These are phyloP conservation scores for Penicillium polonicum DNA, from an alignment of 2,329 filamentous ascomycete species.

Conservation along the genomic window DNA sequence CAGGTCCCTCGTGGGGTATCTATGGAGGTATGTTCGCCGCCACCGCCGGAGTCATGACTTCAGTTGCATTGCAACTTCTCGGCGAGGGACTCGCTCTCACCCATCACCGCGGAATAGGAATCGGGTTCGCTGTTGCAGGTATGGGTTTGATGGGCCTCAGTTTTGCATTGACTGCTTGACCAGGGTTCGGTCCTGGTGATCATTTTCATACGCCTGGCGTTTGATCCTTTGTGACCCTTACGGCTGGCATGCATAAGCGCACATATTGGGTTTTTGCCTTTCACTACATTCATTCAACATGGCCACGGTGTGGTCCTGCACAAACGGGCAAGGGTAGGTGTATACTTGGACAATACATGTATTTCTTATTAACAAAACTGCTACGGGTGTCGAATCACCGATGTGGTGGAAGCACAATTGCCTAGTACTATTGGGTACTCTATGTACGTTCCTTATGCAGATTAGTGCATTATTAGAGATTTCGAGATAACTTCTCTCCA, in stretches of 20 bases:
- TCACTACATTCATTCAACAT: background rate
- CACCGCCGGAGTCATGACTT: constrained; percentile 93
- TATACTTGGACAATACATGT: background rate
- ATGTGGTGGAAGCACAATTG: background rate
- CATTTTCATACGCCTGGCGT: background rate
- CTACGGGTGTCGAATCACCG: background rate
- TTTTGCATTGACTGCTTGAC: constrained; percentile 71
- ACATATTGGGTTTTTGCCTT: background rate
- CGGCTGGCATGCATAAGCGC: background rate
- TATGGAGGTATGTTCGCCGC: constrained; percentile 72
- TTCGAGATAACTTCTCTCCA: background rate
- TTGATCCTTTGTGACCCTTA: background rate
- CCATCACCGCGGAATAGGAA: constrained; percentile 39
- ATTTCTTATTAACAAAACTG: background rate
- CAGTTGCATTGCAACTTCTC: constrained; percentile 85
- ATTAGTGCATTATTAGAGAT: background rate
- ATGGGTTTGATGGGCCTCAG: constrained; percentile 87
- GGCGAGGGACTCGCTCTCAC: constrained; percentile 81
- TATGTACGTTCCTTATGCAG: background rate
- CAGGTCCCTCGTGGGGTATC: constrained; percentile 53
- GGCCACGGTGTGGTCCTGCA: background rate
- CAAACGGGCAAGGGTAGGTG: background rate
- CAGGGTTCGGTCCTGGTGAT: background rate
- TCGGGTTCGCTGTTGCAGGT: constrained; percentile 48
- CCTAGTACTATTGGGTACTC: background rate